Evolutionary conservation across 768 basidiomycete genomes (phyloP).

Genomic region (Heimioporus sp.): DNA sequence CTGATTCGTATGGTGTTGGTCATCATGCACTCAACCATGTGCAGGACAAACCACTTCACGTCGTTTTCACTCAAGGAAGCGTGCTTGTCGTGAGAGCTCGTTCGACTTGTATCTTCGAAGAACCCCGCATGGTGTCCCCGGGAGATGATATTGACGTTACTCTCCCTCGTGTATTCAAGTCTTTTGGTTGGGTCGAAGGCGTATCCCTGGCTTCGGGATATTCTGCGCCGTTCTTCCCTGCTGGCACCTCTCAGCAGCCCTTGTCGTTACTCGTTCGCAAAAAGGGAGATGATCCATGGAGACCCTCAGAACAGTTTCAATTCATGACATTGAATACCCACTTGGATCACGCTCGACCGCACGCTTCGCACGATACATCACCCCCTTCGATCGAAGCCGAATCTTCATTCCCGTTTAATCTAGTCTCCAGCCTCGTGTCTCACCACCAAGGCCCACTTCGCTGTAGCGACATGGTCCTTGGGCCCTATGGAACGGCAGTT

Average conservation of each 20-base stretch:
- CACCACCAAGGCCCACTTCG: constrained; percentile 48
- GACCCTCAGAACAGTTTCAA: constrained; percentile 45
- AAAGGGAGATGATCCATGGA: constrained; percentile 63
- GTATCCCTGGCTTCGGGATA: constrained; percentile 38
- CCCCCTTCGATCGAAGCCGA: constrained; percentile 12
- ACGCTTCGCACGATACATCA: constrained; percentile 1
- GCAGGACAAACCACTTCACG: constrained; percentile 53
- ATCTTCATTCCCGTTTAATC: constrained; percentile 47
- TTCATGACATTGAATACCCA: constrained; percentile 48
- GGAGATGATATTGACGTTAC: constrained; percentile 11
- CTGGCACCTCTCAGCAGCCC: constrained; percentile 6
- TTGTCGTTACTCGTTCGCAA: constrained; percentile 56
- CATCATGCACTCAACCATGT: constrained; percentile 6
- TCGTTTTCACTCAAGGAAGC: constrained; percentile 44
- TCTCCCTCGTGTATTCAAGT: constrained; percentile 39
- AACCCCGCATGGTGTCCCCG: constrained; percentile 37
- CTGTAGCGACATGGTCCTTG: constrained; percentile 53
- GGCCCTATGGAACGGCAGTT: constrained; percentile 54
- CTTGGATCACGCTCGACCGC: not conserved
- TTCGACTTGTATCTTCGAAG: constrained; percentile 54
- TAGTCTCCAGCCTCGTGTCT: constrained; percentile 34
- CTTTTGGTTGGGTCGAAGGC: constrained; percentile 70
- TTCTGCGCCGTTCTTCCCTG: not conserved
- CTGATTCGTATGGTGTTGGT: not conserved
- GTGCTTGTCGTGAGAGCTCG: constrained; percentile 60